A percentile compares a stretch with the other conserved stretches of the same genome.
phyloP scores from a whole-genome alignment of 176 grass and related monocot species.

The Metroxylon sagu region DNA sequence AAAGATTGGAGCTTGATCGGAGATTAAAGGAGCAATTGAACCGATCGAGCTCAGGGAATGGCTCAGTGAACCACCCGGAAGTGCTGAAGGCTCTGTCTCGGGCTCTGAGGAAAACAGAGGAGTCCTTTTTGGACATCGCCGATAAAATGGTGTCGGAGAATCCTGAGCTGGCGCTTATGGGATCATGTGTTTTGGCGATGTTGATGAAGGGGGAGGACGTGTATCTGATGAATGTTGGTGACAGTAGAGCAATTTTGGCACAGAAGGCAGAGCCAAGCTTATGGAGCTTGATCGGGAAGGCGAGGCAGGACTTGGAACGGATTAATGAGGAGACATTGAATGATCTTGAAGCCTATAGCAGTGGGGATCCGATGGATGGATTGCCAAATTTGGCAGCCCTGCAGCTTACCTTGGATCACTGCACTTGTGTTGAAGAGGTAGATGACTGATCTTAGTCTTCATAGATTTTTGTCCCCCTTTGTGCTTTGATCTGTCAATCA shows the following conservation, averaged over 20 bases:
- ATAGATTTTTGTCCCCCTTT: background rate
- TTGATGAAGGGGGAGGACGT: constrained; percentile 12
- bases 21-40: too few relatives aligned
- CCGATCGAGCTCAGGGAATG: too few relatives aligned
- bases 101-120: constrained; percentile 11
- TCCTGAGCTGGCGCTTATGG: constrained; percentile 13
- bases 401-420: constrained; percentile 90
- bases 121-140: constrained; percentile 11
- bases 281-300: constrained; percentile 7
- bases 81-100: constrained; percentile 2
- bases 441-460: background rate
- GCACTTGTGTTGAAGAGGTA: constrained; percentile 64
- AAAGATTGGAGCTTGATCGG: too few relatives aligned
- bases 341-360: constrained; percentile 23
- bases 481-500: too few relatives aligned
- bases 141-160: constrained; percentile 7
- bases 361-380: background rate
- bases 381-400: constrained; percentile 43
- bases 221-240: constrained; percentile 12
- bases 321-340: constrained; percentile 49
- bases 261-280: background rate
- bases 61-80: background rate
- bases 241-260: constrained; percentile 2
- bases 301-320: constrained; percentile 39
- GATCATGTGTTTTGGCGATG: constrained; percentile 12